These are phyloP conservation scores for Pestalotiopsis sp. DNA, from an alignment of 2,329 filamentous ascomycete species.

Conservation along the genomic window DNA sequence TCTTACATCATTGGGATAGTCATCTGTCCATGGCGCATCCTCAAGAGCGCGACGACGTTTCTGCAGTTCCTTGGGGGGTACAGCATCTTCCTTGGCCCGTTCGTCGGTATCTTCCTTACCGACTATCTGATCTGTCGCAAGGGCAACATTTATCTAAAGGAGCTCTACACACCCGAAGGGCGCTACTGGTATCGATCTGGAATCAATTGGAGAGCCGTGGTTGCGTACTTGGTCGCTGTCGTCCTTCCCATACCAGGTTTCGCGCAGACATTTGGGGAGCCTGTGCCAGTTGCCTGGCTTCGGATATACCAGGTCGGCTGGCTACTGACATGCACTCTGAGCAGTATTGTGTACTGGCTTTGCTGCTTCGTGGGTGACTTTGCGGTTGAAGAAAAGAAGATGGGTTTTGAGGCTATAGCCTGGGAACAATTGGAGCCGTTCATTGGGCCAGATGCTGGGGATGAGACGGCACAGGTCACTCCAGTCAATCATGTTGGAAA, in stretches of 20 bases:
- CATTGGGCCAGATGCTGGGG: neutral
- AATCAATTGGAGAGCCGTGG: constrained; percentile 17
- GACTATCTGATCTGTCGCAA: constrained; percentile 18
- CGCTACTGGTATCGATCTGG: constrained; percentile 19
- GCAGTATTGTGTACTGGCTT: constrained; percentile 15
- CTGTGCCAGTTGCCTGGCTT: neutral
- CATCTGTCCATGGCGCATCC: constrained; percentile 22
- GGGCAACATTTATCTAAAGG: constrained; percentile 16
- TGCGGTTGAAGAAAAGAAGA: constrained; percentile 8
- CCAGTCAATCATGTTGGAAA: neutral
- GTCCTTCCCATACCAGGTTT: constrained; percentile 12
- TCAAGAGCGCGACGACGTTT: constrained; percentile 17
- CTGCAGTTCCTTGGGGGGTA: constrained; percentile 14
- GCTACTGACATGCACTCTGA: constrained; percentile 4
- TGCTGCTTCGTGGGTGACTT: constrained; percentile 9
- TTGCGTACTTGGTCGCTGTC: constrained; percentile 11
- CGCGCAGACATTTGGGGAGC: constrained; percentile 5
- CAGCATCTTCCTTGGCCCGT: constrained; percentile 20
- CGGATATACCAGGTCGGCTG: neutral
- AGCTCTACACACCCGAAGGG: constrained; percentile 15
- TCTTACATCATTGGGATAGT: constrained; percentile 10
- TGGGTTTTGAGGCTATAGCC: constrained; percentile 11
- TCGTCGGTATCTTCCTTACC: constrained; percentile 17
- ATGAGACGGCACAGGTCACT: neutral
- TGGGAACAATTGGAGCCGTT: constrained; percentile 16